Evolutionary conservation across 129 eudicot genomes (phyloP), one percentile per base, ranked within the genome.

Genomic region (Lactuca saligna): DNA sequence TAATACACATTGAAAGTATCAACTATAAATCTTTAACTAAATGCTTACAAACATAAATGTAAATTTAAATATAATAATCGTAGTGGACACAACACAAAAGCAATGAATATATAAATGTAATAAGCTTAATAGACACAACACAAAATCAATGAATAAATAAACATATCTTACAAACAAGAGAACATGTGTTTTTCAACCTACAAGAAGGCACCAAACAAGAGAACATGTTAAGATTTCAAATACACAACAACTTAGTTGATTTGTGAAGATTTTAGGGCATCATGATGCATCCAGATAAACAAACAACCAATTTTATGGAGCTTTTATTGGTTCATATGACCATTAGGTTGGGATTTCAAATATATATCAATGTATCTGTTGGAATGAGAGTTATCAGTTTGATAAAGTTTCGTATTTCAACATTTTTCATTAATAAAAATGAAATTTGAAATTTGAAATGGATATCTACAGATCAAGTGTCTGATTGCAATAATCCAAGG

Each of bases 141-240:
- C 29, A 25, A 25, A 25, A 25, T 1, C 29, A 25, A 25, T 25
- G 29, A 0, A 25, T 25, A 25, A 1, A 25, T 15, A 59, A 59
- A 15, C 41, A 14, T 59, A 20, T 25, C 17, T 50, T 68, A 7
- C 8, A 57, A 16, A 53, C 50, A 39, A 68, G 37, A 7, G 16
- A 41, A 35, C 96, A 85, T 85, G 91, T 88, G 88, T 91, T 56
- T 91, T 81, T 88, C 91, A 79, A 85, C 96, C 96, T 88, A 66
- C 74, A 76, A 66, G 25, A 54, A 10, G 54, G 32, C 66, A 65
- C 66, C 75, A 55, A 65, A 54, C 72, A 55, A 59, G 55, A 59
- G 70, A 68, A 29, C 38, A 59, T 38, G 50, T 15, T 68, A 68
- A 60, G 64, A 60, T 29, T 20, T 63, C 35, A 29, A 25, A 25